Evolutionary conservation across 805 yeast species (phyloP), one percentile per base, ranked within the genome.

Genomic region (Suhomyces canberraensis): DNA sequence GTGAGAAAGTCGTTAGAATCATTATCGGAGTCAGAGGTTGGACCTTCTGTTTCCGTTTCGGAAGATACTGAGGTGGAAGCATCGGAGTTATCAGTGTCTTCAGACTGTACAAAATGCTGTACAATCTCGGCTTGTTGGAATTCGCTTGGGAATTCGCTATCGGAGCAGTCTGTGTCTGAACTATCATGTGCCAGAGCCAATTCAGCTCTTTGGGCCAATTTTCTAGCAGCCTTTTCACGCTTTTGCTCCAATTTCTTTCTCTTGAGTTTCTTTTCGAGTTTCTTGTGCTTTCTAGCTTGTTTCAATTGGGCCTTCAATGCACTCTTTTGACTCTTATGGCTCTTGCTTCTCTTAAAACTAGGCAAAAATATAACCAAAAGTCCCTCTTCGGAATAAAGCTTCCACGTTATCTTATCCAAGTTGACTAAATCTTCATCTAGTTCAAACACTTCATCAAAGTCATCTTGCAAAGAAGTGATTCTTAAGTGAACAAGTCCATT

Each of bases 331-430:
- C n/a, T n/a, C n/a, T n/a, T n/a, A n/a, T n/a, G n/a, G n/a, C n/a
- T n/a, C n/a, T n/a, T n/a, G 25, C 31, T 16, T 17, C 25, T 31
- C 35, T 24, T 15, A 9, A 36, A 46, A 44, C 46, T 51, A 11
- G 57, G 57, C 1, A 52, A 37, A 19, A 42, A 45, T 31, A 52
- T 42, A 3, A 51, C 47, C 44, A 52, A 45, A 3, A 41, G 45
- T 13, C 44, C 45, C 8, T 48, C 46, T 7, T 40, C 36, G 35
- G 37, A 35, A 25, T 33, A 39, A 29, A 36, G 34, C 21, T 48
- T 46, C 49, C 52, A 51, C 29, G 43, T 45, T 17, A 51, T 50
- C 8, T 31, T 30, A 4, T 32, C 16, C 9, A 48, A 41, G 8
- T 48, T 48, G 13, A 48, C 42, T 18, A 40, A 48, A 13, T 35